phyloP scores from a whole-genome alignment of 495 filamentous ascomycete species.

The Penicillium diatomitis region DNA sequence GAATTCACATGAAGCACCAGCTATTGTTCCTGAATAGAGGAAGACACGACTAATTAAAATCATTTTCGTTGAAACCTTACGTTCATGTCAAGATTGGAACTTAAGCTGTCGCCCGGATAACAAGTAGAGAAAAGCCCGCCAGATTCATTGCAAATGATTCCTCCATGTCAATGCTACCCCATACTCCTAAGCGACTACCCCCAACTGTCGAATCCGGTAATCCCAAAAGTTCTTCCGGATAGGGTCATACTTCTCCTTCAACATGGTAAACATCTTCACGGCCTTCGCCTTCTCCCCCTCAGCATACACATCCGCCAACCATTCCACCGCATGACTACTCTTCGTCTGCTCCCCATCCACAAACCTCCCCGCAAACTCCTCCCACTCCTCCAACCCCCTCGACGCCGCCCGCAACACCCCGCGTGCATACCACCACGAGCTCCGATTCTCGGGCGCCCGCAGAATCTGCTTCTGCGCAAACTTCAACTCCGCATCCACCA shows the following conservation, averaged over 20 bases:
- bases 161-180: constrained; percentile 1
- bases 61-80: not conserved
- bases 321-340: constrained; percentile 82
- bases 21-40: constrained; percentile 4
- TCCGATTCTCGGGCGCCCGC: constrained; percentile 85
- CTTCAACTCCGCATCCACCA: constrained; percentile 66
- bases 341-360: constrained; percentile 44
- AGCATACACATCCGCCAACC: constrained; percentile 73
- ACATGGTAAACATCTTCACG: constrained; percentile 52
- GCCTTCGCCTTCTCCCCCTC: constrained; percentile 40
- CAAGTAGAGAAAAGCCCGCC: not conserved
- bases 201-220: constrained; percentile 51
- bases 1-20: not conserved
- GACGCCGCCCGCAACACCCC: constrained; percentile 63
- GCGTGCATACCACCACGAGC: constrained; percentile 83
- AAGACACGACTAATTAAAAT: not conserved
- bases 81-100: not conserved
- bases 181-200: constrained; percentile 1
- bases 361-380: constrained; percentile 58
- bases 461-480: constrained; percentile 62
- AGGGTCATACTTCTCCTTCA: constrained; percentile 82
- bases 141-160: not conserved
- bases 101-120: not conserved
- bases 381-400: constrained; percentile 45
- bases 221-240: constrained; percentile 90